These are phyloP conservation scores for Naematelia aurantialba DNA, from an alignment of 768 basidiomycete genomes.

Conservation along the genomic window DNA sequence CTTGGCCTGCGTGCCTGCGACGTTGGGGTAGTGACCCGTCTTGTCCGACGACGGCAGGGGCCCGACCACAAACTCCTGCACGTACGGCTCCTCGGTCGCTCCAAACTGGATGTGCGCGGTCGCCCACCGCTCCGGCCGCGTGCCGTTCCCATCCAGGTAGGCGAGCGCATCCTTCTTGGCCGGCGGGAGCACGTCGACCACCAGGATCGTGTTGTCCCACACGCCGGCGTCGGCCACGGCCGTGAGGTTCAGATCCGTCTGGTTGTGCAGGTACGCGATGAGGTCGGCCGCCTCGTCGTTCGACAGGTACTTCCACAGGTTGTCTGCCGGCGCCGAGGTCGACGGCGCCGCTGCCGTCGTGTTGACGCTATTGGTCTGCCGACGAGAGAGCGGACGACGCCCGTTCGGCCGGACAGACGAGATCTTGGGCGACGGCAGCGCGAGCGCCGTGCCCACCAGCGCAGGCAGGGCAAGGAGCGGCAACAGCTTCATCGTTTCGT, in stretches of 20 bases:
- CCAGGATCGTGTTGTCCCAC: constrained; percentile 57
- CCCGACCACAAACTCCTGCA: constrained; percentile 7
- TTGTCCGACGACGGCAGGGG: constrained; percentile 4
- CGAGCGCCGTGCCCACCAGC: constrained; percentile 1
- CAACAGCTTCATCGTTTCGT: not conserved
- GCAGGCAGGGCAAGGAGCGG: not conserved
- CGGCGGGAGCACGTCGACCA: constrained; percentile 58
- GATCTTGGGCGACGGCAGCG: constrained; percentile 5
- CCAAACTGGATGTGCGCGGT: constrained; percentile 26
- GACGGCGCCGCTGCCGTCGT: not conserved
- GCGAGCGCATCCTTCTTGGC: constrained; percentile 55
- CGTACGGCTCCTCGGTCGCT: constrained; percentile 7
- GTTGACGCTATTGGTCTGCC: not conserved
- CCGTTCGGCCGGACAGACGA: not conserved
- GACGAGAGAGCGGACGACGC: not conserved
- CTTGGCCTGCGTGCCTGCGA: constrained; percentile 58
- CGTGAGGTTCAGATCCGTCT: constrained; percentile 57
- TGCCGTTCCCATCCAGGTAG: constrained; percentile 53
- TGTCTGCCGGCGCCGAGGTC: constrained; percentile 2
- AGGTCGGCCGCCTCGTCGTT: constrained; percentile 54
- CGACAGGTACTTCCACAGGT: constrained; percentile 59
- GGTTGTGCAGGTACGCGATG: constrained; percentile 55
- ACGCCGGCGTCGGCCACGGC: constrained; percentile 40
- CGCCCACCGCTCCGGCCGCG: constrained; percentile 53
- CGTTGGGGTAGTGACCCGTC: constrained; percentile 1